phyloP scores from a whole-genome alignment of 306 rosid species.

The Glycyrrhiza uralensis region DNA sequence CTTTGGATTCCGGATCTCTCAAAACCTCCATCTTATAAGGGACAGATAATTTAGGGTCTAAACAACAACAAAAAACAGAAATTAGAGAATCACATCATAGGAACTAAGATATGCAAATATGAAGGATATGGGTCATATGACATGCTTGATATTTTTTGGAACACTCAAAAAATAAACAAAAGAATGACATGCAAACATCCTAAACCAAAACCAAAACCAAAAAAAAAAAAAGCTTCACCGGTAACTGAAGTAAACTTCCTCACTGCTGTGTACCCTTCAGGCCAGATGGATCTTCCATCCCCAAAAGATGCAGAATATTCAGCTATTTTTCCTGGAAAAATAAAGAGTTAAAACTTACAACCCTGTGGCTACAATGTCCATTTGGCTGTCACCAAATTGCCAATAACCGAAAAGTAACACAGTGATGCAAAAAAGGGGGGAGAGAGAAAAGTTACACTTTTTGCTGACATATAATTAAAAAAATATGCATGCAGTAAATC shows the following conservation, averaged over 20 bases:
- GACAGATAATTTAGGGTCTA: conserved; percentile 55
- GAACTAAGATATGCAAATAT: conserved; percentile 12
- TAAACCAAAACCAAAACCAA: not conserved
- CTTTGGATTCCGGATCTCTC: conserved; percentile 79
- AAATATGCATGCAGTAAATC: not conserved
- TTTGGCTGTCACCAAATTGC: conserved; percentile 9
- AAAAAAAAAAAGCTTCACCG: conserved; percentile 41
- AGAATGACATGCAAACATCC: not conserved
- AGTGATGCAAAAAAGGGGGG: not conserved
- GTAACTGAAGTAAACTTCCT: conserved; percentile 79
- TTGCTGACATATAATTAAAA: not conserved
- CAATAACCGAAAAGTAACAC: conserved; percentile 24
- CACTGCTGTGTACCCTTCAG: conserved; percentile 91
- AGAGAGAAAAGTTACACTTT: not conserved
- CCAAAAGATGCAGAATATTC: conserved; percentile 63
- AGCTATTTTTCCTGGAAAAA: conserved; percentile 72
- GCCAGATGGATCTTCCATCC: conserved; percentile 71
- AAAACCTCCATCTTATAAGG: conserved; percentile 87
- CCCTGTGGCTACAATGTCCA: conserved; percentile 4
- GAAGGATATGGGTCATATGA: not conserved
- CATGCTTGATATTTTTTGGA: not conserved
- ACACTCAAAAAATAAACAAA: conserved; percentile 11
- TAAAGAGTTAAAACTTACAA: not conserved
- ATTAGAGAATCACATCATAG: not conserved
- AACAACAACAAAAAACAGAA: conserved; percentile 25